These are phyloP conservation scores for Juncus inflexus DNA, from an alignment of 176 grass and related monocot species.

Conservation along the genomic window DNA sequence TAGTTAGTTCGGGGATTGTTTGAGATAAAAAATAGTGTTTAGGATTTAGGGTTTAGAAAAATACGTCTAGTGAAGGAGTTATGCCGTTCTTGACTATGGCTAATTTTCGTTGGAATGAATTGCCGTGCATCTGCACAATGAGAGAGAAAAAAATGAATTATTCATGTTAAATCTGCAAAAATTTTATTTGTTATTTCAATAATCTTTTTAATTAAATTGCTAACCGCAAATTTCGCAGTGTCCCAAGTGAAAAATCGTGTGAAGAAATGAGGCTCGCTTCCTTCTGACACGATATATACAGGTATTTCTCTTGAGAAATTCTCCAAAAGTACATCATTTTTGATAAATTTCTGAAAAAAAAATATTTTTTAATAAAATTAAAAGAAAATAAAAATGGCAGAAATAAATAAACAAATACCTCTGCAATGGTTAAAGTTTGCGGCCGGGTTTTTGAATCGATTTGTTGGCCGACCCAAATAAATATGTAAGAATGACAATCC, in stretches of 20 bases:
- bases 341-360: slow-evolving; percentile 76
- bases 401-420: slow-evolving; percentile 43
- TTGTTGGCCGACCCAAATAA: slow-evolving; percentile 81
- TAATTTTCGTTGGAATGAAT: slow-evolving; percentile 92
- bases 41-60: background rate
- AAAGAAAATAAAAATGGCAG: background rate
- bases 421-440: slow-evolving; percentile 85
- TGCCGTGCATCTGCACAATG: slow-evolving; percentile 91
- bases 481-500: slow-evolving; percentile 76
- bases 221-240: slow-evolving; percentile 88
- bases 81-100: slow-evolving; percentile 82
- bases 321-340: slow-evolving; percentile 91
- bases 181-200: background rate
- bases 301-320: slow-evolving; percentile 68
- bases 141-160: slow-evolving; percentile 26
- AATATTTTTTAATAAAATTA: background rate
- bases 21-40: too few relatives aligned
- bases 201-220: slow-evolving; percentile 22
- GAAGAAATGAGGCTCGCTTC: slow-evolving; percentile 86
- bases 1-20: too few relatives aligned
- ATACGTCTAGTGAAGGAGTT: slow-evolving; percentile 79
- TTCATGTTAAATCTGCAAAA: slow-evolving; percentile 5
- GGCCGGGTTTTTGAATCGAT: slow-evolving; percentile 62
- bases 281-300: slow-evolving; percentile 80
- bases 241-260: slow-evolving; percentile 97